Base-by-base conservation (phyloP, 2,329 filamentous ascomycete genomes). In the Myriosclerotinia duriaeana region DNA sequence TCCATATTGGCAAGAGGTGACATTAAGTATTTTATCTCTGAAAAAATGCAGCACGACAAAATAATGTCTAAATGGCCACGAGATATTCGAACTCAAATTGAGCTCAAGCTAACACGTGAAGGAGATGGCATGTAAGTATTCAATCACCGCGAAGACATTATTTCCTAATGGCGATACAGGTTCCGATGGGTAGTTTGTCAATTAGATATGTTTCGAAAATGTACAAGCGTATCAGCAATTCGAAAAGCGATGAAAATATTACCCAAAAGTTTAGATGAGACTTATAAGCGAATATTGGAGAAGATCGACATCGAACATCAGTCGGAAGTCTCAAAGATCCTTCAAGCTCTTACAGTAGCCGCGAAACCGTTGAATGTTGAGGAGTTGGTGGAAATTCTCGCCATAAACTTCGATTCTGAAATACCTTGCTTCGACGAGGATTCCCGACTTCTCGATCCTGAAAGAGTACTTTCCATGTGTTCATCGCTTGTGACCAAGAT, bases 121-220 rank as follows among this genome's bases (percentile, higher is more conserved):
- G 74, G 74, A 22, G 69, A 73, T 15, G 77, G 77, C 52, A 74
- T 78, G 77, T 78, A 69, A 69, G 74, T 73, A 38, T 1, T 36
- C 12, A 34, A 9, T 17, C 26, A 14, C n/a, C 1, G 20, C 20
- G 1, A 46, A 1, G 38, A 38, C 1, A 36, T 38, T 36, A 5
- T 22, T 17, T 60, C 26, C 44, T 55, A 53, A 50, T n/a, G 53
- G 17, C 26, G 52, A 34, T 15, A 71, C 63, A 78, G 75, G 70
- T 81, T 74, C 69, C 74, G 74, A 58, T 78, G 76, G 77, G 77
- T 76, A 0, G 73, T 75, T 50, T 78, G 77, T 60, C 76, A 78
- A 66, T 69, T 78, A 36, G 71, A 72, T 52, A 72, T 71, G 53
- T 65, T 78, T 0, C 60, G 64, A 65, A 48, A 59, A 59, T 73